phyloP scores from a whole-genome alignment of 441 rosid species.

The Populus hybrid region DNA sequence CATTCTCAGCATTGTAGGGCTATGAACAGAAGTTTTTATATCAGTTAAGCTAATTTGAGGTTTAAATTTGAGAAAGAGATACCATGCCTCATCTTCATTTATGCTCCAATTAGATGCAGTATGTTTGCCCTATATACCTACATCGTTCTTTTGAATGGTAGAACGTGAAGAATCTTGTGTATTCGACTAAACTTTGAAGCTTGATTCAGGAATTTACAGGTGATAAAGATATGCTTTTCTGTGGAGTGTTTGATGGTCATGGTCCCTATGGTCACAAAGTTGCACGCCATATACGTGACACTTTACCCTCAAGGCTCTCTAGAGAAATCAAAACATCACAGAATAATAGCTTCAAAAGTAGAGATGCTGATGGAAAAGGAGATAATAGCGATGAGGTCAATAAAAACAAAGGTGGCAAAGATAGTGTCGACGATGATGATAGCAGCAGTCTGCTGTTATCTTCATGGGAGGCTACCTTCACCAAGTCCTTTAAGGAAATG shows the following conservation, averaged over 20 bases:
- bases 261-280: conserved; percentile 87
- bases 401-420: conserved; percentile 5
- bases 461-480: conserved; percentile 47
- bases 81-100: background rate
- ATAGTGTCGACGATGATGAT: conserved; percentile 17
- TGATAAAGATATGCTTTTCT: conserved; percentile 58
- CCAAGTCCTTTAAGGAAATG: conserved; percentile 54
- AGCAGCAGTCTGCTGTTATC: conserved; percentile 26
- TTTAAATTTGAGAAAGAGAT: background rate
- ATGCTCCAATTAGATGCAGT: background rate
- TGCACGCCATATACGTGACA: conserved; percentile 60
- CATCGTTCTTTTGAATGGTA: background rate
- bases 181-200: conserved; percentile 15
- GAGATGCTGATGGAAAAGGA: conserved; percentile 12
- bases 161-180: background rate
- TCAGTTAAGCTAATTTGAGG: background rate
- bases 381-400: background rate
- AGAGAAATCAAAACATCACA: conserved; percentile 38
- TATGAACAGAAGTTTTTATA: background rate
- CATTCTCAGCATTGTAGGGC: background rate
- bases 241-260: conserved; percentile 95
- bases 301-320: conserved; percentile 67
- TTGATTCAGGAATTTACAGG: conserved; percentile 72
- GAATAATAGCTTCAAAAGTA: conserved; percentile 11
- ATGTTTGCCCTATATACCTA: background rate